Evolutionary conservation across 768 basidiomycete genomes (phyloP).

Genomic region (Punctularia strigosozonata): DNA sequence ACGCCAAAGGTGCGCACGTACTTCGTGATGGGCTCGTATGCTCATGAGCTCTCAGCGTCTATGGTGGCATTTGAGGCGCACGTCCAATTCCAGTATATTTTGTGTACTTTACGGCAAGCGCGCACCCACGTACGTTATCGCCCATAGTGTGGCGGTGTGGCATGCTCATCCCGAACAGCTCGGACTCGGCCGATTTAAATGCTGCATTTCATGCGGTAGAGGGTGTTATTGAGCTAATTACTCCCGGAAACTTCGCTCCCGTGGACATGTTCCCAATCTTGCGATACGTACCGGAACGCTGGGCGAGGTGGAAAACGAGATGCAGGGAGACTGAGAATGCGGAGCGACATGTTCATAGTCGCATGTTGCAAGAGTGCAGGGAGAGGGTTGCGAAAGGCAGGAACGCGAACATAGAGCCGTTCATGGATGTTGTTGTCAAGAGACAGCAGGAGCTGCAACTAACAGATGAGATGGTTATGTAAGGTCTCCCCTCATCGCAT

Average conservation of each 20-base stretch:
- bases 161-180: conserved; percentile 14
- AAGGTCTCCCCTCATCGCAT: too few species aligned
- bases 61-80: conserved; percentile 19
- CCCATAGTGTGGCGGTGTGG: conserved; percentile 16
- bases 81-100: conserved; percentile 19
- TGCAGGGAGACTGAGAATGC: conserved; percentile 11
- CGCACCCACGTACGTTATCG: conserved; percentile 14
- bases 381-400: conserved; percentile 12
- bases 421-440: conserved; percentile 20
- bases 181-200: conserved; percentile 16
- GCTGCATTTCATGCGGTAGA: too few species aligned
- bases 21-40: not conserved
- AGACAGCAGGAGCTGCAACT: conserved; percentile 14
- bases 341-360: conserved; percentile 19
- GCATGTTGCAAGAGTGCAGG: conserved; percentile 15
- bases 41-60: conserved; percentile 14
- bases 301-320: conserved; percentile 22
- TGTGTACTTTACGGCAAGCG: conserved; percentile 21
- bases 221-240: too few species aligned
- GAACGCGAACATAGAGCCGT: conserved; percentile 17
- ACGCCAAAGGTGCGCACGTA: conserved; percentile 13
- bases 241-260: conserved; percentile 24
- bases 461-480: conserved; percentile 15
- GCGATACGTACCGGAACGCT: conserved; percentile 21
- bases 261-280: conserved; percentile 22